Evolutionary conservation across 768 basidiomycete species (phyloP), one percentile per base, ranked within the genome.

Genomic region (Filobasidium wieringae): DNA sequence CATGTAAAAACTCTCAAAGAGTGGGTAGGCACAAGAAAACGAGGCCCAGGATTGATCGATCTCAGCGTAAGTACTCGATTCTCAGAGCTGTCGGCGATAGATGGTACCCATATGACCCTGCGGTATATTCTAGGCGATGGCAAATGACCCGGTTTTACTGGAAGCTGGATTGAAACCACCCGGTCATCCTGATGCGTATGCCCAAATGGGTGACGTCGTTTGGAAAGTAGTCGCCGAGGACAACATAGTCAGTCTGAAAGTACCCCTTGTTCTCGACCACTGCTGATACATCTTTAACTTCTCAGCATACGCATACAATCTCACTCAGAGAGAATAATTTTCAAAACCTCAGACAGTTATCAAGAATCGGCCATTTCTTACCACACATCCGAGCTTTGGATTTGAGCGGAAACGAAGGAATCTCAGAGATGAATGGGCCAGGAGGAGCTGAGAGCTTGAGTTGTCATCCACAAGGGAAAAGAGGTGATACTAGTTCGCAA

Each of bases 301-400:
- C 56, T 36, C 80, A 84, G 70, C 62, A 71, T 50, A 64, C 74
- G 70, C 66, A 66, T 52, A 90, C 91, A 0, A 74, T 97, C 12
- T 92, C 89, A 0, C 78, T 97, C 39, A 87, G 89, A 37, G 82
- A 86, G 69, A 85, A 85, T 69, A 83, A 84, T 62, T 80, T 87
- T 56, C 65, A 78, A 27, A 78, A 72, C 45, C 83, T 87, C 6
- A 71, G 78, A 3, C 76, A 83, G 55, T 73, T 93, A 19, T 75
- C 79, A 14, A 78, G 80, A 29, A 76, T 93, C 30, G 75, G 81
- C 24, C 81, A 82, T 68, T 89, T 84, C 66, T 78, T 97, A 0
- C 91, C 91, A 6, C 53, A 71, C 45, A 57, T 73, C 50, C 61
- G 69, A 41, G 69, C 69, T 14, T 64, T 73, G 19, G 72, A 73